These are phyloP conservation scores for Rheum nobile DNA, from an alignment of 148 eudicot genomes.

Conservation along the genomic window DNA sequence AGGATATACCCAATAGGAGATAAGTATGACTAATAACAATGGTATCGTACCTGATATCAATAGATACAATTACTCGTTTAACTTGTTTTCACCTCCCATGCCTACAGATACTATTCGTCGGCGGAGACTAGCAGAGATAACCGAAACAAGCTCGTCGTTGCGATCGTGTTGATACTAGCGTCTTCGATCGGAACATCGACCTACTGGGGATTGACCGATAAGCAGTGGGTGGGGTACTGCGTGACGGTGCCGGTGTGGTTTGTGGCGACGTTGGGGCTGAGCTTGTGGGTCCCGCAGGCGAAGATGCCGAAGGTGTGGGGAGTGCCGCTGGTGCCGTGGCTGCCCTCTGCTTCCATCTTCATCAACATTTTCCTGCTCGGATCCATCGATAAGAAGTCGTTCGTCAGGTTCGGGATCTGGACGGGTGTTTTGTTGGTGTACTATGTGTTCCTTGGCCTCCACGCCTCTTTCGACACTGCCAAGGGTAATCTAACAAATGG, in stretches of 20 bases:
- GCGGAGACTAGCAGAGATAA: slow-evolving; percentile 22
- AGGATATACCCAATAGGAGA: no score
- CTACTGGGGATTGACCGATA: slow-evolving; percentile 25
- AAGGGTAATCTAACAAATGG: slow-evolving; percentile 9
- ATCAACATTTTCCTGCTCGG: slow-evolving; percentile 56
- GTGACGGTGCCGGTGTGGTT: slow-evolving; percentile 36
- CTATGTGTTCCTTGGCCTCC: slow-evolving; percentile 52
- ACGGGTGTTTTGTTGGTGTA: slow-evolving; percentile 33
- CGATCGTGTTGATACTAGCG: slow-evolving; percentile 19
- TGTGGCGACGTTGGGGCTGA: slow-evolving; percentile 23
- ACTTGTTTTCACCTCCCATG: no score
- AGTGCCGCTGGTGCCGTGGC: slow-evolving; percentile 46
- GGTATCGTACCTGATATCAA: no score
- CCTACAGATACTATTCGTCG: slow-evolving; percentile 14
- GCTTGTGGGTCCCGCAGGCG: slow-evolving; percentile 36
- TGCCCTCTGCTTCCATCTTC: slow-evolving; percentile 55
- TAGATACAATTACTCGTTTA: no score
- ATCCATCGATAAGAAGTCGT: slow-evolving; percentile 46
- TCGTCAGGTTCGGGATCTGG: slow-evolving; percentile 41
- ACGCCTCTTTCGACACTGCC: slow-evolving; percentile 52
- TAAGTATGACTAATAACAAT: no score
- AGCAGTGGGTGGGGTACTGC: slow-evolving; percentile 34
- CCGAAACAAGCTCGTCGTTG: slow-evolving; percentile 27
- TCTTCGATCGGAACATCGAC: slow-evolving; percentile 27
- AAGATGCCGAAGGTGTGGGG: slow-evolving; percentile 55